Evolutionary conservation across 2,329 filamentous ascomycete genomes (phyloP), one percentile per base, ranked within the genome.

Genomic region (Ophiostoma tasmaniense): DNA sequence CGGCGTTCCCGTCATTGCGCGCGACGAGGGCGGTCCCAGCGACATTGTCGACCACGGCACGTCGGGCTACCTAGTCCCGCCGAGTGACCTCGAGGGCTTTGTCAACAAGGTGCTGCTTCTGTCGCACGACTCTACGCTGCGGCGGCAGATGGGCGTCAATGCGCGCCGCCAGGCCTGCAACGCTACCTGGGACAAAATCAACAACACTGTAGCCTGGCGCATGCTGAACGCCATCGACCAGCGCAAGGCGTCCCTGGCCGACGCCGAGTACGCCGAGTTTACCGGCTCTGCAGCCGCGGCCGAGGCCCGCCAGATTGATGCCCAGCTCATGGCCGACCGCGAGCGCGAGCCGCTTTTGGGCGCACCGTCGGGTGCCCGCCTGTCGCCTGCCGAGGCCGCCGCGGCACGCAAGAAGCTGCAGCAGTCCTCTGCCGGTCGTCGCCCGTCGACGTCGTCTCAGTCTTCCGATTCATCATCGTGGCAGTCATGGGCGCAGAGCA

Each of bases 141-240:
- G 86, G 8, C 66, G 73, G 5, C 74, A 72, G 1, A 84, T 90
- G 78, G 78, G 79, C 1, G 69, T 70, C 0, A 78, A 80, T 10
- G 83, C 86, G 1, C 81, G 87, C 67, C 74, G 76, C 25, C 84
- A 87, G 71, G 89, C 88, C 0, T 84, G 84, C 70, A 81, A 87
- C 66, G 87, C 85, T 2, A 90, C 87, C 0, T 91, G 89, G 89
- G 87, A 90, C 70, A 88, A 85, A 78, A 89, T 90, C 76, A 89
- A 89, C 78, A 89, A 89, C 73, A 85, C 84, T 66, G 88, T 90
- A 0, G 89, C 89, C 2, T 87, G 86, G 82, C 83, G 85, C 69
- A 85, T 90, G 78, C 79, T 82, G 2, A 81, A 84, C 66, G 79
- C 79, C n/a, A 83, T 86, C 66, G 79, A 81, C 20, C 79, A 83